Evolutionary conservation across 129 eudicot species (phyloP), one percentile per base, ranked within the genome.

Genomic region (Dittrichia graveolens): DNA sequence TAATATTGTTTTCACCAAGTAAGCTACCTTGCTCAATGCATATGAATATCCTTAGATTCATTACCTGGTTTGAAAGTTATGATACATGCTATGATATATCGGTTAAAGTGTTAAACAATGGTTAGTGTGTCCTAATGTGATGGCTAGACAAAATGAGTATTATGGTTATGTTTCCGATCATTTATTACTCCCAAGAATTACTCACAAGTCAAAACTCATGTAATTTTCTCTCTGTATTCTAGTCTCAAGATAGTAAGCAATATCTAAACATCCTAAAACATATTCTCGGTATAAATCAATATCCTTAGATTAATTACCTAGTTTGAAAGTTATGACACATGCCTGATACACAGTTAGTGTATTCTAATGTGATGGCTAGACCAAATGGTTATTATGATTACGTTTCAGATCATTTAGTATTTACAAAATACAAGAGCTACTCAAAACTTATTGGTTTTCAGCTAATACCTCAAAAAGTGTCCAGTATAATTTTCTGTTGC

Each of bases 111-210:
- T n/a, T n/a, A n/a, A n/a, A n/a, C n/a, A n/a, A n/a, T n/a, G n/a
- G n/a, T 57, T 11, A 46, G n/a, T 71, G 43, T 43, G 14, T 10
- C 40, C 46, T 16, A 7, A 18, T 6, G 35, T 11, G 9, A 46
- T 44, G 58, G 65, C 40, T 46, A 38, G 4, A 60, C 40, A 24
- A 77, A n/a, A 14, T 59, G 6, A 59, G 11, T 45, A 13, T 2
- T n/a, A 44, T 34, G 35, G 44, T 71, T 35, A n/a, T 43, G 14
- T 43, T n/a, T 72, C 43, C 11, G n/a, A 72, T 43, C 43, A 71
- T 44, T 45, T 12, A 58, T 34, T 58, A 43, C 58, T 58, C 2
- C 0, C 31, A 24, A 24, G 2, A 40, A 6, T 45, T 31, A n/a
- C 37, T 4, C 12, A 5, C 0, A 72, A 31, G 3, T 53, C 5